These are phyloP conservation scores for Akanthomyces lecanii DNA, from an alignment of 2,329 filamentous ascomycete genomes.

Conservation along the genomic window DNA sequence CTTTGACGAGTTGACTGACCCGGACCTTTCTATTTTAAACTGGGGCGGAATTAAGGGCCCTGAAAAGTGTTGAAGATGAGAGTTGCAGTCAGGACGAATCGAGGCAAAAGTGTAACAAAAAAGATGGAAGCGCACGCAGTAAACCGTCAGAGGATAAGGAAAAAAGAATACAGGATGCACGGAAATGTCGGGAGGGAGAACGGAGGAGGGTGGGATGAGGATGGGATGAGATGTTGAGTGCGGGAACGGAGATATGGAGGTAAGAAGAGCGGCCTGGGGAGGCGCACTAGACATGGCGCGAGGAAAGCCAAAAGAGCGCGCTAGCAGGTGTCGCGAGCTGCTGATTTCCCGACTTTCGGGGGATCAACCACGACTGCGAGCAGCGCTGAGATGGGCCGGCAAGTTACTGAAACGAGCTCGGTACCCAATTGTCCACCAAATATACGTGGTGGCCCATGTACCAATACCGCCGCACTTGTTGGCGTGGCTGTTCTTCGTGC, in stretches of 20 bases:
- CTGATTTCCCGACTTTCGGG: neutral
- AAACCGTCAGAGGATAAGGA: neutral
- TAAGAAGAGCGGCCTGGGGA: neutral
- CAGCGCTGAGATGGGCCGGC: neutral
- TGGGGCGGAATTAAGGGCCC: constrained; percentile 8
- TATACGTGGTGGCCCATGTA: neutral
- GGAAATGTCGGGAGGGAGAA: neutral
- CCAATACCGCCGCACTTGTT: neutral
- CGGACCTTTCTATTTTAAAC: constrained; percentile 4
- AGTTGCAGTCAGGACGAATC: neutral
- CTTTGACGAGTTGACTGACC: constrained; percentile 1
- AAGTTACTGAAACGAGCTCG: neutral
- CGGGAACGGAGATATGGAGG: constrained; percentile 13
- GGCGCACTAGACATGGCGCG: neutral
- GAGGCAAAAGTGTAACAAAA: neutral
- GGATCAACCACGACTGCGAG: neutral
- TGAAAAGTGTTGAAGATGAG: neutral
- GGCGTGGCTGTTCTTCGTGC: neutral
- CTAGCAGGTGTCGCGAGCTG: neutral
- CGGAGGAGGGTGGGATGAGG: neutral
- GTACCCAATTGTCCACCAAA: neutral
- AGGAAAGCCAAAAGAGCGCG: neutral
- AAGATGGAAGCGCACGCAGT: neutral
- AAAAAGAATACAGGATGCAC: neutral
- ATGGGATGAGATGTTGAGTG: constrained; percentile 16